These are phyloP conservation scores for Flaveria bidentis DNA, from an alignment of 129 eudicot genomes.

Conservation along the genomic window DNA sequence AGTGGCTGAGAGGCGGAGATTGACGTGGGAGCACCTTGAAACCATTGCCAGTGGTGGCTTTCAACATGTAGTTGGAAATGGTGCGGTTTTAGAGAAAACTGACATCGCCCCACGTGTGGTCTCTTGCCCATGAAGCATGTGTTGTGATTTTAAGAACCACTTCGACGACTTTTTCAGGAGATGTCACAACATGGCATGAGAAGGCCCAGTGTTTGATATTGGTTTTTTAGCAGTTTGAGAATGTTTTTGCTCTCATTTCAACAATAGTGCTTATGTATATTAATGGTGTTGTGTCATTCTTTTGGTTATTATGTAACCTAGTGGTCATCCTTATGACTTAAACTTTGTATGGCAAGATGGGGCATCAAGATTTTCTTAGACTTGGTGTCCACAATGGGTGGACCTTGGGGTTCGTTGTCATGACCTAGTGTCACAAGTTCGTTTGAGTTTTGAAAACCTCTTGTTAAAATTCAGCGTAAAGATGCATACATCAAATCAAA, in stretches of 20 bases:
- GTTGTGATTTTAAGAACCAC: conserved; percentile 15
- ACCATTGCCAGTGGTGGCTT: conserved; percentile 37
- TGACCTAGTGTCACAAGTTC: no score
- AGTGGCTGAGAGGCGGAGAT: conserved; percentile 54
- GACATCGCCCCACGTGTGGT: conserved; percentile 33
- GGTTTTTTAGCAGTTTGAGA: conserved; percentile 9
- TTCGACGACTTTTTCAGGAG: not conserved
- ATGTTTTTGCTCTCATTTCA: conserved; percentile 18
- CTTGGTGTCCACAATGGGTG: not conserved
- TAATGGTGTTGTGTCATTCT: conserved; percentile 18
- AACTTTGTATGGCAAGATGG: not conserved
- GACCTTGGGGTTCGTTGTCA: no score
- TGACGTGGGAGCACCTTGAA: conserved; percentile 66
- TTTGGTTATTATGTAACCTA: not conserved
- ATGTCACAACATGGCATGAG: conserved; percentile 11
- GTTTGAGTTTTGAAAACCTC: no score
- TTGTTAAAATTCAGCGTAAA: no score
- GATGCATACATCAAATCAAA: no score
- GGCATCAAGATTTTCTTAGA: conserved; percentile 2
- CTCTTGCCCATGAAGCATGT: conserved; percentile 37
- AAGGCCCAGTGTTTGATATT: conserved; percentile 11
- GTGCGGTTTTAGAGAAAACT: conserved; percentile 37
- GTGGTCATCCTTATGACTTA: conserved; percentile 15
- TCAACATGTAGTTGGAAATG: conserved; percentile 34
- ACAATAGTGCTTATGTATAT: conserved; percentile 4